Evolutionary conservation across 2,329 filamentous ascomycete species (phyloP).

Genomic region (Pseudopyrenochaeta lycopersici): DNA sequence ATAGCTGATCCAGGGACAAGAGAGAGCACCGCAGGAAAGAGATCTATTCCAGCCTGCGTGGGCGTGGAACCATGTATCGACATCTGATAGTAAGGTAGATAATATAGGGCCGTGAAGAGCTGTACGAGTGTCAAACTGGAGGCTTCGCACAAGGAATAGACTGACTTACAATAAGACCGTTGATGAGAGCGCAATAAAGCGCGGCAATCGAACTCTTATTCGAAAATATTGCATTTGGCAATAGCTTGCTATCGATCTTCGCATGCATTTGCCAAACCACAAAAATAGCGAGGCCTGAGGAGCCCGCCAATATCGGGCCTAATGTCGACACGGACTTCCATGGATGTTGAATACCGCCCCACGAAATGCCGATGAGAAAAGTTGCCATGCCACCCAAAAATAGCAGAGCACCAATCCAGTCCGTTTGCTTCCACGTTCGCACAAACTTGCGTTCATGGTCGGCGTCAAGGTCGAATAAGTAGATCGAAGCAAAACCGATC

Average conservation of each 20-base stretch:
- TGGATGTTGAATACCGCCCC: constrained; percentile 51
- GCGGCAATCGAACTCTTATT: constrained; percentile 47
- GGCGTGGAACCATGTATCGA: constrained; percentile 45
- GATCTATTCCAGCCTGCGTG: constrained; percentile 47
- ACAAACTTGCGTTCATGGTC: constrained; percentile 22
- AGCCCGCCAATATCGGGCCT: constrained; percentile 50
- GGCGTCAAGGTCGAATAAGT: constrained; percentile 31
- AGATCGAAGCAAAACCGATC: constrained; percentile 32
- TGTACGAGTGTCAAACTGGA: constrained; percentile 25
- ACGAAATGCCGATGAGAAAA: constrained; percentile 55
- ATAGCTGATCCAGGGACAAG: constrained; percentile 37
- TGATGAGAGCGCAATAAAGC: constrained; percentile 53
- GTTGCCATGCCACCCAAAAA: constrained; percentile 49
- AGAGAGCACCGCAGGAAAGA: constrained; percentile 49
- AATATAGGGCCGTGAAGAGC: constrained; percentile 55
- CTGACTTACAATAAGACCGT: constrained; percentile 54
- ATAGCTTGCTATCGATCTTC: constrained; percentile 46
- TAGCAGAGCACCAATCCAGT: constrained; percentile 55
- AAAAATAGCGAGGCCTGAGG: constrained; percentile 39
- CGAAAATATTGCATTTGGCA: constrained; percentile 50
- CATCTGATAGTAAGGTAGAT: constrained; percentile 53
- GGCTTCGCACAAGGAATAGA: neutral
- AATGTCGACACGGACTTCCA: constrained; percentile 54
- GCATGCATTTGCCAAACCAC: constrained; percentile 48
- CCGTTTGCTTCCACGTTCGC: constrained; percentile 42